A percentile compares a stretch with the other conserved stretches of the same genome.
Evolutionary conservation across 2,329 filamentous ascomycete species (phyloP).

Genomic region (Zymoseptoria ardabiliae): DNA sequence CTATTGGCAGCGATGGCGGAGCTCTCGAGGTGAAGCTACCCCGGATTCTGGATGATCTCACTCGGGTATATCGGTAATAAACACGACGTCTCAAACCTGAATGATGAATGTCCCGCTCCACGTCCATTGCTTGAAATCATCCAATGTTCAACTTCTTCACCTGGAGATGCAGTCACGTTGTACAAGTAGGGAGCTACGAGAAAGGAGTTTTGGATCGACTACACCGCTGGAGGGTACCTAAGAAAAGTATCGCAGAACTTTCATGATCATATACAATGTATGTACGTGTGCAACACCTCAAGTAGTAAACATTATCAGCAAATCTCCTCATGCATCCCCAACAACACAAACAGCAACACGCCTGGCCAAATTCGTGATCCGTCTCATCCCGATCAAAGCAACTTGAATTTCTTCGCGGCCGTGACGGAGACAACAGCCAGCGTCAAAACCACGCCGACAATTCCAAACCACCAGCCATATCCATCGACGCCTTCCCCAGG

Average conservation of each 20-base stretch:
- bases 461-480: conserved; percentile 54
- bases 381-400: not conserved
- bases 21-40: not conserved
- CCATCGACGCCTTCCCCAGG: conserved; percentile 49
- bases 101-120: too few relatives aligned
- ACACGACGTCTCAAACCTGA: not conserved
- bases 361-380: not conserved
- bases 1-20: not conserved
- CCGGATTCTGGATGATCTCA: not conserved
- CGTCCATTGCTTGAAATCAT: too few relatives aligned
- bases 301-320: not conserved
- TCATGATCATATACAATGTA: not conserved
- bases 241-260: too few relatives aligned
- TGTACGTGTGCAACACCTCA: not conserved
- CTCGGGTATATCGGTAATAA: not conserved
- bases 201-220: too few relatives aligned
- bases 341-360: not conserved
- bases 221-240: too few relatives aligned
- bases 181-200: not conserved
- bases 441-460: conserved; percentile 48
- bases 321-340: not conserved
- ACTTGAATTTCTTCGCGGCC: conserved; percentile 32
- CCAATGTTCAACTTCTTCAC: too few relatives aligned
- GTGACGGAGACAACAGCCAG: conserved; percentile 35
- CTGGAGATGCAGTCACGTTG: too few relatives aligned